A percentile compares a stretch with the other conserved stretches of the same genome.
These are phyloP conservation scores for Oryza officinalis DNA, from an alignment of 176 grass and related monocot species.

Conservation along the genomic window DNA sequence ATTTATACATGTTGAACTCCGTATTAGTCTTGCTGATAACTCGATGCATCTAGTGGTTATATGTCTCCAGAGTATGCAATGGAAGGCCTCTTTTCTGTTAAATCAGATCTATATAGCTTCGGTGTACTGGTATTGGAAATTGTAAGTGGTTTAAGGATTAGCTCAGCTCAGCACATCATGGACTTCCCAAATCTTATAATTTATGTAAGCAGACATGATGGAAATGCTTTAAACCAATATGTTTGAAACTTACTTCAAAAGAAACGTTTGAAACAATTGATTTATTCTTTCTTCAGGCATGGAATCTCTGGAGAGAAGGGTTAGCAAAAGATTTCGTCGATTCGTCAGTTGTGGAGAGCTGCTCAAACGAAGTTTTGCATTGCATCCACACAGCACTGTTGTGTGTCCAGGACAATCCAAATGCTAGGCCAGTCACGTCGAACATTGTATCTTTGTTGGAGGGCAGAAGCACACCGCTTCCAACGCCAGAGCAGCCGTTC, in stretches of 20 bases:
- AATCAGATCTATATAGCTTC: slow-evolving; percentile 51
- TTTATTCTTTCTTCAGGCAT: slow-evolving; percentile 35
- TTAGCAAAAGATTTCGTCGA: slow-evolving; percentile 45
- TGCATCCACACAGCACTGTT: slow-evolving; percentile 51
- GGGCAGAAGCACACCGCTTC: slow-evolving; percentile 2
- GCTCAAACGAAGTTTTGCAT: slow-evolving; percentile 26
- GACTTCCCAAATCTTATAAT: slow-evolving; percentile 47
- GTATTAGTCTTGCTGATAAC: not conserved
- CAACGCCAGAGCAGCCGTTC: slow-evolving; percentile 13
- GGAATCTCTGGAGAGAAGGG: slow-evolving; percentile 50
- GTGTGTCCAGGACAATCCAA: slow-evolving; percentile 1
- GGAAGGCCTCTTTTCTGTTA: slow-evolving; percentile 55
- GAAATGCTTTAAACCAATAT: not conserved
- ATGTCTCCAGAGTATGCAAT: slow-evolving; percentile 60
- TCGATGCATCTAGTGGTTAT: slow-evolving; percentile 39
- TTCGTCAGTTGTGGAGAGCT: slow-evolving; percentile 30
- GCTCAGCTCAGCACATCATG: slow-evolving; percentile 25
- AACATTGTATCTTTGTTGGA: slow-evolving; percentile 18
- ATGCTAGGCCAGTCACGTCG: slow-evolving; percentile 55
- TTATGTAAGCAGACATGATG: slow-evolving; percentile 37
- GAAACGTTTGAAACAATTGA: not conserved
- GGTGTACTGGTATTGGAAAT: too few relatives aligned
- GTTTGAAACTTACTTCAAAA: not conserved
- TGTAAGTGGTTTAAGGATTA: slow-evolving; percentile 34
- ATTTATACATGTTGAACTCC: not conserved